Evolutionary conservation across 1,284 basidiomycete genomes (phyloP).

Genomic region (Ustilago cynodontis): DNA sequence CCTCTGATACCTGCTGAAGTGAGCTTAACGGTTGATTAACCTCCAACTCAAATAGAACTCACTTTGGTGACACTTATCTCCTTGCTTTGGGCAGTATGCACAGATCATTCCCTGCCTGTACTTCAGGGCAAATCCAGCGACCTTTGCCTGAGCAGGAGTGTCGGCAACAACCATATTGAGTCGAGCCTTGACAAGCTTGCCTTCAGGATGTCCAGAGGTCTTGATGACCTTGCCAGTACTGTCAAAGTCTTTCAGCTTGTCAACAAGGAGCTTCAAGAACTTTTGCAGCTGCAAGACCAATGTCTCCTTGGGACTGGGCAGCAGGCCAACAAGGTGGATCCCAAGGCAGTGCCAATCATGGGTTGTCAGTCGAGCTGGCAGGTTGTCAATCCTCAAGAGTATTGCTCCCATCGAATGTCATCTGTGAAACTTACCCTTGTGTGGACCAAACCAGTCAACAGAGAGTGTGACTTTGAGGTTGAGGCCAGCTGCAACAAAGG

Average conservation of each 20-base stretch:
- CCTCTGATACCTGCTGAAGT: no score
- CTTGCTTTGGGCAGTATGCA: neutral
- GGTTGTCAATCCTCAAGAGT: slow-evolving; percentile 13
- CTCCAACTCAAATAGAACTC: no score
- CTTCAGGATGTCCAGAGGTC: neutral
- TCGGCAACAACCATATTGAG: slow-evolving; percentile 11
- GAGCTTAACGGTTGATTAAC: no score
- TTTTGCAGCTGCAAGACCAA: neutral
- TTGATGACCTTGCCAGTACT: neutral
- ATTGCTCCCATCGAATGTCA: slow-evolving; percentile 7
- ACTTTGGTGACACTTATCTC: no score
- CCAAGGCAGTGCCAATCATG: slow-evolving; percentile 3
- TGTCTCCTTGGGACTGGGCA: slow-evolving; percentile 10
- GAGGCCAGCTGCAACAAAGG: no score
- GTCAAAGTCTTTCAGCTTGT: slow-evolving; percentile 9
- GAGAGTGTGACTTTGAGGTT: slow-evolving; percentile 18
- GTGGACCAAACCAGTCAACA: slow-evolving; percentile 14
- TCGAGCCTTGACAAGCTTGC: neutral
- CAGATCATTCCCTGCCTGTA: neutral
- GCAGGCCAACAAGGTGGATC: slow-evolving; percentile 7
- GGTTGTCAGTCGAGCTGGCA: neutral
- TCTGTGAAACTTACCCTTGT: slow-evolving; percentile 1
- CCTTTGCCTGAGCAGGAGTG: slow-evolving; percentile 4
- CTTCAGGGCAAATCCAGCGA: slow-evolving; percentile 1
- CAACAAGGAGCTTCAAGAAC: slow-evolving; percentile 2